phyloP scores from a whole-genome alignment of 176 grass and related monocot species.

The Ensete ventricosum region DNA sequence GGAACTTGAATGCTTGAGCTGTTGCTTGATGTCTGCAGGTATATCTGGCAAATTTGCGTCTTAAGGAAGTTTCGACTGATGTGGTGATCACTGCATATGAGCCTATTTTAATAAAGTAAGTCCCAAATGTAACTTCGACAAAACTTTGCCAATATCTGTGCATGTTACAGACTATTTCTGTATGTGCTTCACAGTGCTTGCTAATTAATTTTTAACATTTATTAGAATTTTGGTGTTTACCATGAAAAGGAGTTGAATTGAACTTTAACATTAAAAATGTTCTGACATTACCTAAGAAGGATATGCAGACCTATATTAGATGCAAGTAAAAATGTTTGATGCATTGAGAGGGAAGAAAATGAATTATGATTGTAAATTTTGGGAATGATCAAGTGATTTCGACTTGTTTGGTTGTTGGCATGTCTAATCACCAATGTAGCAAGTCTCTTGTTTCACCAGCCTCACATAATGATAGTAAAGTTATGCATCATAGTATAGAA shows the following conservation, averaged over 20 bases:
- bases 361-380: no score
- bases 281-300: neutral
- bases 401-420: no score
- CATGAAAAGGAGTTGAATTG: neutral
- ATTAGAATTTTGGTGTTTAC: neutral
- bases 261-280: neutral
- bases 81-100: conserved; percentile 68
- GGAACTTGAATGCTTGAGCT: conserved; percentile 18
- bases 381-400: no score
- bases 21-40: conserved; percentile 36
- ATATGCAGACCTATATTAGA: no score
- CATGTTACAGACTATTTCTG: neutral
- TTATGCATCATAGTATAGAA: no score
- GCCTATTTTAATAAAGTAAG: conserved; percentile 68
- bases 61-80: conserved; percentile 69
- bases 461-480: no score
- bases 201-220: neutral
- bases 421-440: no score
- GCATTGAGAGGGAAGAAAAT: no score
- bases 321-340: no score
- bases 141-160: neutral
- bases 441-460: no score
- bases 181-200: neutral
- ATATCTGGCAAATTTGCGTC: conserved; percentile 83
- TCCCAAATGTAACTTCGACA: neutral